Percentiles rank a stretch among this genome's conserved stretches.
Conservation (phyloP, 73 alveolate species). For the Paramecium caudatum region DNA sequence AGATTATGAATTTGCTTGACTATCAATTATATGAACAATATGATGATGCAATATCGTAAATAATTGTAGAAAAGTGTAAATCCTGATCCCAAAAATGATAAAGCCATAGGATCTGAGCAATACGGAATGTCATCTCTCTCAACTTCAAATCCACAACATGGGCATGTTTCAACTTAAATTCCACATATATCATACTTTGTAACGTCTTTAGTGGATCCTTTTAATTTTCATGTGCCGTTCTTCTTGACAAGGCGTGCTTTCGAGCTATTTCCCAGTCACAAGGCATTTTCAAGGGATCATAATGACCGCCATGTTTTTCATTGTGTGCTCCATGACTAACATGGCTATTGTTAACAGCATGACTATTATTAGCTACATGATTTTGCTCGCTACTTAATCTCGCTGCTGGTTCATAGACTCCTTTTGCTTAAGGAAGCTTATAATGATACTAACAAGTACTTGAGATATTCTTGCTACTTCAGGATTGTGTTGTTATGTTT, state of each 20-base stretch:
- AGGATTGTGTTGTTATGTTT: too few relatives aligned
- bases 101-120: constrained; percentile 66
- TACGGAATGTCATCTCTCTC: constrained; percentile 51
- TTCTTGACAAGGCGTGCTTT: constrained; percentile 67
- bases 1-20: constrained; percentile 11
- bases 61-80: constrained; percentile 53
- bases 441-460: too few relatives aligned
- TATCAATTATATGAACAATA: constrained; percentile 18
- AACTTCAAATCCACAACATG: constrained; percentile 66
- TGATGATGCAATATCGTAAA: constrained; percentile 38
- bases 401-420: too few relatives aligned
- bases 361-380: too few relatives aligned
- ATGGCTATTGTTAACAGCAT: too few relatives aligned
- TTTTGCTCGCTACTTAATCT: too few relatives aligned
- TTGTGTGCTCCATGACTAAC: not conserved
- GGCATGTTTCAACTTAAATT: constrained; percentile 60
- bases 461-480: too few relatives aligned
- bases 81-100: constrained; percentile 64
- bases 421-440: too few relatives aligned
- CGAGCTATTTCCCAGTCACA: constrained; percentile 74
- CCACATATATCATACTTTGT: constrained; percentile 39
- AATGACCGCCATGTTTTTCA: not conserved
- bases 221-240: constrained; percentile 63
- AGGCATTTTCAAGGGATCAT: constrained; percentile 69
- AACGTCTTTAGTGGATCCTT: constrained; percentile 60